phyloP scores from a whole-genome alignment of 371 early-diverging fungal species.

The Batkoa obscura region DNA sequence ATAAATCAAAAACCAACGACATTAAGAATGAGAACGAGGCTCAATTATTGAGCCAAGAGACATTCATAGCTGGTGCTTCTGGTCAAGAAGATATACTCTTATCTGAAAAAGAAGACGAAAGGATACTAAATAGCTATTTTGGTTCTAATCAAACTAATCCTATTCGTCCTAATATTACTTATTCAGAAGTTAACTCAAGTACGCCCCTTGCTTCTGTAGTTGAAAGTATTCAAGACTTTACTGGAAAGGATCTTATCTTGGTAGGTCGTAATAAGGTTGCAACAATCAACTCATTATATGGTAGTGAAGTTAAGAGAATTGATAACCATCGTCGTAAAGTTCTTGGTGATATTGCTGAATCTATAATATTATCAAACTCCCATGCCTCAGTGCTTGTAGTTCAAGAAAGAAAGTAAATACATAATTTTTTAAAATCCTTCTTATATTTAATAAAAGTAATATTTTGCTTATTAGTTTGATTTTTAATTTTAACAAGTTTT shows the following conservation, averaged over 20 bases:
- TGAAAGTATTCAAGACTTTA: conserved; percentile 8
- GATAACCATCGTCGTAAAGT: conserved; percentile 7
- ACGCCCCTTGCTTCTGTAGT: conserved; percentile 16
- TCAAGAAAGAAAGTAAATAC: conserved; percentile 5
- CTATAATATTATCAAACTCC: conserved; percentile 6
- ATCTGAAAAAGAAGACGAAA: conserved; percentile 3
- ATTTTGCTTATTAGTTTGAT: too few species aligned
- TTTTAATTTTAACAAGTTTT: too few species aligned
- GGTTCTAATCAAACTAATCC: not conserved
- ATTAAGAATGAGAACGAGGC: conserved; percentile 5
- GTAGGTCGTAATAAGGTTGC: conserved; percentile 13
- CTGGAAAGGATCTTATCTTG: conserved; percentile 15
- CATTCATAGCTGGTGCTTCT: conserved; percentile 1
- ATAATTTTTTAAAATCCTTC: too few species aligned
- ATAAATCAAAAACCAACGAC: not conserved
- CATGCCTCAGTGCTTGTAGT: conserved; percentile 11
- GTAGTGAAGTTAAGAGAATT: not conserved
- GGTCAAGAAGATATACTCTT: not conserved
- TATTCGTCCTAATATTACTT: conserved; percentile 2
- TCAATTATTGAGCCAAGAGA: conserved; percentile 10
- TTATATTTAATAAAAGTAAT: too few species aligned
- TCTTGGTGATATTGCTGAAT: conserved; percentile 10
- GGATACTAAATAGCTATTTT: conserved; percentile 3
- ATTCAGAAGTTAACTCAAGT: conserved; percentile 9
- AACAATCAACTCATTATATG: not conserved